These are phyloP conservation scores for Hemileccinum rubropunctum DNA, from an alignment of 768 basidiomycete genomes.

Conservation along the genomic window DNA sequence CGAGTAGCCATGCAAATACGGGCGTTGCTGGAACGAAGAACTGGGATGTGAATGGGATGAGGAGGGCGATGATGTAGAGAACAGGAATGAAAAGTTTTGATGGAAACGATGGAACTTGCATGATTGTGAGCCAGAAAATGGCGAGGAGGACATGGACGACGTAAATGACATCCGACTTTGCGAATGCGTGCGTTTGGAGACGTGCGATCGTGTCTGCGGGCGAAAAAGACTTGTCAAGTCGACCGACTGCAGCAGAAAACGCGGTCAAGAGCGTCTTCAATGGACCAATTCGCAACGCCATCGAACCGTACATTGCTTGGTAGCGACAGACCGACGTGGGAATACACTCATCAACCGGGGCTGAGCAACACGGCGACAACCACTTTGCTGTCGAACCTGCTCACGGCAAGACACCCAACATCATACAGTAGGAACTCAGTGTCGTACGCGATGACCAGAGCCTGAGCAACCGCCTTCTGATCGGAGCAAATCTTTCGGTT, in stretches of 20 bases:
- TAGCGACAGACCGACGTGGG: too few species aligned
- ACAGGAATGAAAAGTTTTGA: conserved; percentile 75
- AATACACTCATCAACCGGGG: too few species aligned
- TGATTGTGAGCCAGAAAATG: conserved; percentile 68
- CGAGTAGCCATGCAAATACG: conserved; percentile 80
- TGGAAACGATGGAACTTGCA: conserved; percentile 68
- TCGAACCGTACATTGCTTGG: too few species aligned
- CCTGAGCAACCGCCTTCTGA: too few species aligned
- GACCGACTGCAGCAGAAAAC: conserved; percentile 56
- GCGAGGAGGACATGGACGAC: conserved; percentile 62
- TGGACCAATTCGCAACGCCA: too few species aligned
- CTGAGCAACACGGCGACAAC: too few species aligned
- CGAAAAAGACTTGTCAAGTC: conserved; percentile 76
- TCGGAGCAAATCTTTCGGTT: too few species aligned
- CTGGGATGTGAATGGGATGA: conserved; percentile 85
- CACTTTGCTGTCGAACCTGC: too few species aligned
- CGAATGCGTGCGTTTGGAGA: conserved; percentile 56
- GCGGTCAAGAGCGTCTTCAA: conserved; percentile 30
- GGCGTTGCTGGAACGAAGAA: conserved; percentile 90
- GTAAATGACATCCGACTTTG: conserved; percentile 56
- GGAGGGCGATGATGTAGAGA: conserved; percentile 63
- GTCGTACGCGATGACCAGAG: too few species aligned
- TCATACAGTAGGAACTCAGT: too few species aligned
- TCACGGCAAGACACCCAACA: too few species aligned
- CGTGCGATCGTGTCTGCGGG: conserved; percentile 62